These are phyloP conservation scores for Trametes punicea DNA, from an alignment of 768 basidiomycete species.

Conservation along the genomic window DNA sequence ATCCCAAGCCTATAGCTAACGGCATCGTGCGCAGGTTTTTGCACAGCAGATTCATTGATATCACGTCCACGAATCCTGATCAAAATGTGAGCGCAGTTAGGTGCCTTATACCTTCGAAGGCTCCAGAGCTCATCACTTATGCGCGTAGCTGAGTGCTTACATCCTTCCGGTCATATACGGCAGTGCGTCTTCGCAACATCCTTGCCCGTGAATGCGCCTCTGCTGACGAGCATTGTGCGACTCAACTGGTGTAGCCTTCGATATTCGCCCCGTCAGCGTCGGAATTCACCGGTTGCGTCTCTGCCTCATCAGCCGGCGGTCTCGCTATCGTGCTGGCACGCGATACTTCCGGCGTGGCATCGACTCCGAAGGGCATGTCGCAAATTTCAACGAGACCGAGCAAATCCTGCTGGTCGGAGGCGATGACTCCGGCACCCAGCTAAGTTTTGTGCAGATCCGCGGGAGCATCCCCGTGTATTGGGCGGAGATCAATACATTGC, in stretches of 20 bases:
- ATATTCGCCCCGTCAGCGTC: slow-evolving; percentile 70
- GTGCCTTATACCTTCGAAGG: neutral
- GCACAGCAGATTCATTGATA: slow-evolving; percentile 60
- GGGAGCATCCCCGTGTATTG: slow-evolving; percentile 95
- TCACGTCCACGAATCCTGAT: slow-evolving; percentile 44
- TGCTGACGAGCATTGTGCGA: neutral
- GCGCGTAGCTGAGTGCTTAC: slow-evolving; percentile 70
- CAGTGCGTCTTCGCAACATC: slow-evolving; percentile 54
- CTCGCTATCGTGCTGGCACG: slow-evolving; percentile 92
- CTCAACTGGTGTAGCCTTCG: slow-evolving; percentile 60
- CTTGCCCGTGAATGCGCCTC: neutral
- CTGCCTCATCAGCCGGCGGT: slow-evolving; percentile 88
- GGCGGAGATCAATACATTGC: slow-evolving; percentile 92
- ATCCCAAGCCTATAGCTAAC: slow-evolving; percentile 5
- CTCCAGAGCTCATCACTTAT: slow-evolving; percentile 11
- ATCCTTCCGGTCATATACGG: slow-evolving; percentile 94
- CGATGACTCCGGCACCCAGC: slow-evolving; percentile 45
- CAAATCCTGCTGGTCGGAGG: slow-evolving; percentile 82
- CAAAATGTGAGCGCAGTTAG: slow-evolving; percentile 55
- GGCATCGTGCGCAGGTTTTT: slow-evolving; percentile 38
- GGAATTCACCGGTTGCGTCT: slow-evolving; percentile 79
- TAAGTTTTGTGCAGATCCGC: slow-evolving; percentile 91
- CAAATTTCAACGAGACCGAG: slow-evolving; percentile 98
- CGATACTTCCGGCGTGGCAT: slow-evolving; percentile 96
- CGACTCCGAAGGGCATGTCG: slow-evolving; percentile 83